These are phyloP conservation scores for Fremontodendron californicum DNA, from an alignment of 345 rosid species.

Conservation along the genomic window DNA sequence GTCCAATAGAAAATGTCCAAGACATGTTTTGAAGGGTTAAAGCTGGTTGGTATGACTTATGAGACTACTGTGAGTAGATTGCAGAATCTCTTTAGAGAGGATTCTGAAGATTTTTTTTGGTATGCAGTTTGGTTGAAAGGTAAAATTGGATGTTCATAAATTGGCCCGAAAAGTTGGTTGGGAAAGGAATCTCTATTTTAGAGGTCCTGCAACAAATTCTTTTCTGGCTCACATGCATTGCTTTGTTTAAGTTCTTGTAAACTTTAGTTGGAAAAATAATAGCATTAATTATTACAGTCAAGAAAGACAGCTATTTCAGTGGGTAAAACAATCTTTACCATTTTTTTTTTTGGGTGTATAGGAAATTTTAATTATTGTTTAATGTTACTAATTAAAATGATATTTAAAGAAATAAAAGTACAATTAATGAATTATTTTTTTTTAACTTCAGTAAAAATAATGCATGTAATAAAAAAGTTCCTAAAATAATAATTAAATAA, in stretches of 20 bases:
- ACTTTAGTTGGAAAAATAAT: no score
- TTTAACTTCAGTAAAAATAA: no score
- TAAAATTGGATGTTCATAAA: neutral
- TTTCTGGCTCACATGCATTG: constrained; percentile 8
- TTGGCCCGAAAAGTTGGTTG: neutral
- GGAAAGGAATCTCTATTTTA: neutral
- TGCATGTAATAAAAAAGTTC: no score
- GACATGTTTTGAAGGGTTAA: neutral
- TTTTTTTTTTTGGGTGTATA: no score
- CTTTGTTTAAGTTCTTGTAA: neutral
- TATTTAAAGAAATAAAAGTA: no score
- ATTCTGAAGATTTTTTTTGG: neutral
- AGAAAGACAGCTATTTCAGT: no score
- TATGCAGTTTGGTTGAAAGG: neutral
- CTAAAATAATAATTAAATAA: no score
- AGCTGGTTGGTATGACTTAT: no score
- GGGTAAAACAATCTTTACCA: neutral
- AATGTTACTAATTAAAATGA: no score
- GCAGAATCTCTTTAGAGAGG: neutral
- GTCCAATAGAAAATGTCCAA: neutral
- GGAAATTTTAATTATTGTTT: no score
- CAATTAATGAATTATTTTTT: no score
- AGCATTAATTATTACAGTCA: neutral
- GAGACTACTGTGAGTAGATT: neutral
- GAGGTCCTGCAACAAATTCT: neutral